Conservation (phyloP, 495 filamentous ascomycete species). For the Lasiosphaeriaceae sp. region DNA sequence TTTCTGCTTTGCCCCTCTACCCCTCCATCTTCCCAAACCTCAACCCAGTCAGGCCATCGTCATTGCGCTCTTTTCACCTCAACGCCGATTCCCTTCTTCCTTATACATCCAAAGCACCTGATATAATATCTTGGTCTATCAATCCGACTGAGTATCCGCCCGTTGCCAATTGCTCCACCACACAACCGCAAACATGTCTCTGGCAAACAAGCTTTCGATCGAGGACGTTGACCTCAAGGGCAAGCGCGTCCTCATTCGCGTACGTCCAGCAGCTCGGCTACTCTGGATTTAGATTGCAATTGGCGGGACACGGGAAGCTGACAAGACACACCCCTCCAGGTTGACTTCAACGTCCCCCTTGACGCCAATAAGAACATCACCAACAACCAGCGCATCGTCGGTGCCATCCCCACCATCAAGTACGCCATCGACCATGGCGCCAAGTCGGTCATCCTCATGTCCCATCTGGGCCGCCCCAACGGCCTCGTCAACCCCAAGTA, state of each 20-base stretch:
- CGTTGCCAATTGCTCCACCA: conserved; percentile 12
- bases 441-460: conserved; percentile 96
- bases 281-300: neutral
- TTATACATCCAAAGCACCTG: neutral
- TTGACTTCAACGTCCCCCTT: conserved; percentile 99
- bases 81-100: neutral
- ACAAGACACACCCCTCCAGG: conserved; percentile 47
- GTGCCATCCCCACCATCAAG: conserved; percentile 96
- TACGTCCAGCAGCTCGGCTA: conserved; percentile 44
- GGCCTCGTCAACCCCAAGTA: conserved; percentile 89
- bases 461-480: conserved; percentile 93
- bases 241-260: conserved; percentile 96
- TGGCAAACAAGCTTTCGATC: conserved; percentile 96
- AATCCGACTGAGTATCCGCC: neutral
- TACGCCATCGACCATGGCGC: conserved; percentile 92
- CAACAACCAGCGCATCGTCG: conserved; percentile 97
- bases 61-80: conserved; percentile 24
- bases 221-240: conserved; percentile 93
- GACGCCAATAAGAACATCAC: conserved; percentile 88
- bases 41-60: conserved; percentile 12
- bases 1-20: conserved; percentile 24
- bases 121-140: neutral
- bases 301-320: conserved; percentile 3
- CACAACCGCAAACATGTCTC: conserved; percentile 76
- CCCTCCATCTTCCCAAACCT: conserved; percentile 18